phyloP scores from a whole-genome alignment of 306 rosid genomes.

The Quercus dentata region DNA sequence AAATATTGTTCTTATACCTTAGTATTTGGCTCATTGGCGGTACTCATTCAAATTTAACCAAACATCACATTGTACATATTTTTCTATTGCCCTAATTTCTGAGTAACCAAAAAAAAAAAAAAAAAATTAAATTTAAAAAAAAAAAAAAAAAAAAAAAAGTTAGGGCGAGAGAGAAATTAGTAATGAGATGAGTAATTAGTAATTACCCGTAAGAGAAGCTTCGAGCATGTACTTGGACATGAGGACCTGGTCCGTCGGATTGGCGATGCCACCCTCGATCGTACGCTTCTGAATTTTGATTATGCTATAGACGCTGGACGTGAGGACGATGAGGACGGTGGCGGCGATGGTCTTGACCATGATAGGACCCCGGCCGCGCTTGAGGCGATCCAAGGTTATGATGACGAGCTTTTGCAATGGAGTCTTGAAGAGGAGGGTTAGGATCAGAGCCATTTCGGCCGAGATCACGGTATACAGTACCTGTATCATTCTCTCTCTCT shows the following conservation, averaged over 20 bases:
- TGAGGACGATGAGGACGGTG: conserved; percentile 57
- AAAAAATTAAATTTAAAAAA: no score
- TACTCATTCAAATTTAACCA: no score
- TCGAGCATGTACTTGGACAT: conserved; percentile 81
- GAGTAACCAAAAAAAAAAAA: no score
- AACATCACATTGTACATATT: no score
- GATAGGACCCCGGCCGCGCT: conserved; percentile 89
- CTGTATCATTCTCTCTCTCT: conserved; percentile 53
- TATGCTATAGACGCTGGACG: conserved; percentile 60
- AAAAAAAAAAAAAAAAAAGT: not conserved
- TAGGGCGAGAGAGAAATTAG: not conserved
- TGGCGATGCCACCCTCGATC: conserved; percentile 52
- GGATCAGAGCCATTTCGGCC: conserved; percentile 55
- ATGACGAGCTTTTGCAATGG: conserved; percentile 84
- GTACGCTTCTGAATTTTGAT: conserved; percentile 58
- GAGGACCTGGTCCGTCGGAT: conserved; percentile 91
- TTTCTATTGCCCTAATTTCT: no score
- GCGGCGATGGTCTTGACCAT: conserved; percentile 62
- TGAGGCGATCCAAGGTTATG: conserved; percentile 60
- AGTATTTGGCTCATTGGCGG: no score
- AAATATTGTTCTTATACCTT: no score
- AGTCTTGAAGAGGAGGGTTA: conserved; percentile 66
- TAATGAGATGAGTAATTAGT: no score
- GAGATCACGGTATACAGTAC: conserved; percentile 61
- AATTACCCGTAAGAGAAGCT: conserved; percentile 90